phyloP scores from a whole-genome alignment of 345 rosid genomes.

The Arabis alpina region DNA sequence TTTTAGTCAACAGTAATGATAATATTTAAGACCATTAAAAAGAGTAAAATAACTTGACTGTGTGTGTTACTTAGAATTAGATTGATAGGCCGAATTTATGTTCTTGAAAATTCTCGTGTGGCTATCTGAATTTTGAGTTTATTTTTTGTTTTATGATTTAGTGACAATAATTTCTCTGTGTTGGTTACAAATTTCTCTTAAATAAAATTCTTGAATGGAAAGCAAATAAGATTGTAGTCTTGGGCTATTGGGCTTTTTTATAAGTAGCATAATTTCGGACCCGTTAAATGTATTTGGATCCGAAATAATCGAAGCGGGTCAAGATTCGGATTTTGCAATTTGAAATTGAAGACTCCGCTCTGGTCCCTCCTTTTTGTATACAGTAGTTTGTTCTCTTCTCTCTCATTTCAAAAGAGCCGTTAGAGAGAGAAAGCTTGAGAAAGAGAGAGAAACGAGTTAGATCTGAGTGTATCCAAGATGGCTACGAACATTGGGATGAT shows the following conservation, averaged over 20 bases:
- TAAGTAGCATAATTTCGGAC: neutral
- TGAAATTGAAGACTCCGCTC: conserved; percentile 47
- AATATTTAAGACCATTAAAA: conserved; percentile 17
- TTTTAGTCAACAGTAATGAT: conserved; percentile 16
- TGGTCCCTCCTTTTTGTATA: conserved; percentile 38
- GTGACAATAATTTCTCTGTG: neutral
- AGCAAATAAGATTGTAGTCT: neutral
- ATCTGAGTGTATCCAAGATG: conserved; percentile 47
- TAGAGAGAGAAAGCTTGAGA: conserved; percentile 26
- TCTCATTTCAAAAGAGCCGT: conserved; percentile 44
- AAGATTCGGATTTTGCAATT: conserved; percentile 36
- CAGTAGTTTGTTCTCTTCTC: conserved; percentile 52
- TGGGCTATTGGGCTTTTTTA: conserved; percentile 21
- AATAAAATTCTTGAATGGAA: too few species aligned
- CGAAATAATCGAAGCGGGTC: conserved; percentile 14
- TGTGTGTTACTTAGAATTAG: conserved; percentile 35
- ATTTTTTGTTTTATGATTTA: conserved; percentile 1
- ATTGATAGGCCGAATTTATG: neutral
- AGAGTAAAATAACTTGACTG: conserved; percentile 32
- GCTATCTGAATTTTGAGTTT: conserved; percentile 18
- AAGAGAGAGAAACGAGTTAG: conserved; percentile 5
- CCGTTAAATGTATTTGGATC: conserved; percentile 22
- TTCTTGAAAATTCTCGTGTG: conserved; percentile 8
- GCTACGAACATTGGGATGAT: conserved; percentile 91
- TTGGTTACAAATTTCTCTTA: neutral